Conservation (phyloP, 1,284 basidiomycete species). For the Tranzscheliella williamsii region DNA sequence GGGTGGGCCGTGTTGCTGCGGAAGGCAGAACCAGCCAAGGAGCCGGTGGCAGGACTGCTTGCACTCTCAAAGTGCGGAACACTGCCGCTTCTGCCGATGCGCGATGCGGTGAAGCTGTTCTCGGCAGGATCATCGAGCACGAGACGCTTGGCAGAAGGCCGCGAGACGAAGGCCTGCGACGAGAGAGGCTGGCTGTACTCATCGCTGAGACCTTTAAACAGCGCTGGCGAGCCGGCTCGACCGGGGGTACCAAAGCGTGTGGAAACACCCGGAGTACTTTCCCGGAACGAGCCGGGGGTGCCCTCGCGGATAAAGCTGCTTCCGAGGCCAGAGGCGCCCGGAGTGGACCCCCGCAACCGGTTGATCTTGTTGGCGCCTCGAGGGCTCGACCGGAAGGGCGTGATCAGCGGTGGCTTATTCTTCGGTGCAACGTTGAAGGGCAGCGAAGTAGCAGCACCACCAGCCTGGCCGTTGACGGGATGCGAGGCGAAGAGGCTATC, state of each 20-base stretch:
- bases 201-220: slow-evolving; percentile 67
- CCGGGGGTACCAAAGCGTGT: slow-evolving; percentile 29
- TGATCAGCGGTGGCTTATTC: slow-evolving; percentile 63
- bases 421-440: slow-evolving; percentile 61
- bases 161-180: slow-evolving; percentile 69
- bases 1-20: slow-evolving; percentile 39
- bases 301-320: slow-evolving; percentile 38
- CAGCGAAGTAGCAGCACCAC: slow-evolving; percentile 40
- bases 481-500: slow-evolving; percentile 67
- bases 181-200: slow-evolving; percentile 53
- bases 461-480: slow-evolving; percentile 37
- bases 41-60: slow-evolving; percentile 26
- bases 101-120: slow-evolving; percentile 29
- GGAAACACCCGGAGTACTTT: slow-evolving; percentile 51
- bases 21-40: slow-evolving; percentile 25
- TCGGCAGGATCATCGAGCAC: slow-evolving; percentile 69
- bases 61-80: slow-evolving; percentile 31
- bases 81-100: slow-evolving; percentile 36
- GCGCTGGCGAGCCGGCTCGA: slow-evolving; percentile 52
- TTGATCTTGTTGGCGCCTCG: slow-evolving; percentile 53
- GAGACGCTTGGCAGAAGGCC: slow-evolving; percentile 91
- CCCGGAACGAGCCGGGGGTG: slow-evolving; percentile 47
- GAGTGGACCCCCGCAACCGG: slow-evolving; percentile 55
- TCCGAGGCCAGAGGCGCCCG: slow-evolving; percentile 38
- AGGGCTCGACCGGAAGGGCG: slow-evolving; percentile 63